phyloP scores from a whole-genome alignment of 2,329 filamentous ascomycete genomes.

The Emericellopsis atlantica region DNA sequence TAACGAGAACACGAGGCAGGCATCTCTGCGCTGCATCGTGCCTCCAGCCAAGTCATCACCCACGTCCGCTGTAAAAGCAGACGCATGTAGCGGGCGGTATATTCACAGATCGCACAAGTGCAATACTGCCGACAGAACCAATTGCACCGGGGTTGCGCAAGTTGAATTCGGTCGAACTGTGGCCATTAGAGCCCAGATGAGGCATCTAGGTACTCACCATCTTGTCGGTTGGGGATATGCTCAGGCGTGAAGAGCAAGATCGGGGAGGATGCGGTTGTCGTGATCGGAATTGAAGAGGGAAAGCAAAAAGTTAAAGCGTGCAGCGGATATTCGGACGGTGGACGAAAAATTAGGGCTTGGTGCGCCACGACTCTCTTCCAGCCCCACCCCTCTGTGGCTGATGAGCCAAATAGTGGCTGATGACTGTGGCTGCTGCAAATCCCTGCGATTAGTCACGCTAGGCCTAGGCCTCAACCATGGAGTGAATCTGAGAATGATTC shows the following conservation, averaged over 20 bases:
- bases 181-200: slow-evolving; percentile 23
- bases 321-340: slow-evolving; percentile 14
- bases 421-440: not conserved
- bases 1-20: slow-evolving; percentile 57
- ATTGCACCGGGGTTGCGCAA: slow-evolving; percentile 16
- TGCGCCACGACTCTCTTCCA: slow-evolving; percentile 8
- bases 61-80: slow-evolving; percentile 5
- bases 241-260: slow-evolving; percentile 13
- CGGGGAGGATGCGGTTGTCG: slow-evolving; percentile 11
- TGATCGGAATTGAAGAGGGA: slow-evolving; percentile 12
- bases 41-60: slow-evolving; percentile 60
- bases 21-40: slow-evolving; percentile 37
- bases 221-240: slow-evolving; percentile 23
- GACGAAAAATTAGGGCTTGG: slow-evolving; percentile 24
- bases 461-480: too few species aligned
- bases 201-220: slow-evolving; percentile 24
- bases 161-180: slow-evolving; percentile 20
- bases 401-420: not conserved
- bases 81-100: slow-evolving; percentile 12
- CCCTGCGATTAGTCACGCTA: not conserved
- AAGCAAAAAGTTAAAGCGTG: slow-evolving; percentile 11
- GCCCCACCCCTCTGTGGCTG: slow-evolving; percentile 5
- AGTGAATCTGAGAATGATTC: too few species aligned
- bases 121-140: slow-evolving; percentile 16
- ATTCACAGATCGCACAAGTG: slow-evolving; percentile 16